Evolutionary conservation across 2,329 filamentous ascomycete genomes (phyloP), one percentile per base, ranked within the genome.

Genomic region (Phyllosticta capitalensis): DNA sequence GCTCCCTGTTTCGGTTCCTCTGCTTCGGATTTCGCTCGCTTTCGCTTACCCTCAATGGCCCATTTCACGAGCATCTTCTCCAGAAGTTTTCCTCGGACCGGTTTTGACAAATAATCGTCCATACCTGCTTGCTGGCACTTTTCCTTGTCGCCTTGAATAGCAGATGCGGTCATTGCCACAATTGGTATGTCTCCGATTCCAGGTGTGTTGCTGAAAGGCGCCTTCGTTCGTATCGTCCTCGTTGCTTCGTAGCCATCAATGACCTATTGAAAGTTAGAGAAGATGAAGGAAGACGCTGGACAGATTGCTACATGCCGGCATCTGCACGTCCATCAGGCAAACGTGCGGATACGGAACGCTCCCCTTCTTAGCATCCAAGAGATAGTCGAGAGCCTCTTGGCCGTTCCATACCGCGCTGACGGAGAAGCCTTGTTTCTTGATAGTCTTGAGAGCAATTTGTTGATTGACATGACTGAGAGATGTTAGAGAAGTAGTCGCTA

Each of bases 151-250:
- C 88, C 88, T 67, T 89, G 86, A 49, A 90, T 90, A 0, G 88
- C 88, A 3, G 84, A 88, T 4, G 87, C 88, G 0, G 88, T 91
- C 86, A 91, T 89, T n/a, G 88, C 88, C 45, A 91, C 84, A 55
- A 91, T 89, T 0, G 87, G 87, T 5, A 89, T 84, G 51, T 84
- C 77, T 58, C 79, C 77, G 3, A 82, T 69, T 19, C 73, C 71
- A 1, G 83, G 76, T 56, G 81, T 79, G 1, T 75, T 67, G 49
- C 80, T 84, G 72, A 88, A 90, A 0, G 86, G 84, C 1, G 79
- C 68, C 64, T 88, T 83, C 59, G 87, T 85, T 17, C 88, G 80
- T 52, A 92, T 79, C 9, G 87, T 79, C 65, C 90, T 87, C 0
- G 88, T 92, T 50, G 88, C 87, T 60, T 83, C 83, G 69, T 92